A percentile compares a stretch with the other conserved stretches of the same genome.
Evolutionary conservation across 2,329 filamentous ascomycete genomes (phyloP).

Genomic region (Nakataea oryzae): DNA sequence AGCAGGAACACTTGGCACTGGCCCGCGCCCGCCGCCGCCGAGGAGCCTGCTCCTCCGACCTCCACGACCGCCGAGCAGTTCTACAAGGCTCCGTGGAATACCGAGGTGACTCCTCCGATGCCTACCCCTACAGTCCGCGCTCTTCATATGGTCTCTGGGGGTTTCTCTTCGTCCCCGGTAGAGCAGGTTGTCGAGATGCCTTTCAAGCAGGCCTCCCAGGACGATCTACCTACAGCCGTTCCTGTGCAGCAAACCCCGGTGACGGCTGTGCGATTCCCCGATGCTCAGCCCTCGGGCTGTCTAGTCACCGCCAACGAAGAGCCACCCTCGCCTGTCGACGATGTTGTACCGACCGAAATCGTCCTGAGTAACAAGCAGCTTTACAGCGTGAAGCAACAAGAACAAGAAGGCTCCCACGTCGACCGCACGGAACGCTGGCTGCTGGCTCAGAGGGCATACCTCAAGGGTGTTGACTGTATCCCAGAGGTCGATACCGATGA

Average conservation of each 20-base stretch:
- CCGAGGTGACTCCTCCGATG: slow-evolving; percentile 22
- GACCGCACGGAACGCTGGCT: slow-evolving; percentile 85
- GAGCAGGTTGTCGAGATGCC: slow-evolving; percentile 59
- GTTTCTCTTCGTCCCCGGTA: slow-evolving; percentile 35
- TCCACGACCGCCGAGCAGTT: slow-evolving; percentile 90
- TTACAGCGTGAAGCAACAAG: slow-evolving; percentile 64
- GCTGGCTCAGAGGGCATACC: slow-evolving; percentile 67
- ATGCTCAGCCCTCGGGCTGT: slow-evolving; percentile 15
- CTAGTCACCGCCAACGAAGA: slow-evolving; percentile 15
- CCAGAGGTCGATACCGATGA: slow-evolving; percentile 14
- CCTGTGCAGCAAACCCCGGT: slow-evolving; percentile 24
- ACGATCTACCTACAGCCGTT: slow-evolving; percentile 56
- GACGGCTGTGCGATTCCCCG: slow-evolving; percentile 16
- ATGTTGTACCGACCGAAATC: slow-evolving; percentile 54
- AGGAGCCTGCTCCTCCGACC: slow-evolving; percentile 54
- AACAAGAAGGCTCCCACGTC: slow-evolving; percentile 60
- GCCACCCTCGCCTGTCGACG: slow-evolving; percentile 32
- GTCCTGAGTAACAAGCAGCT: slow-evolving; percentile 62
- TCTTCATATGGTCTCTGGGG: slow-evolving; percentile 20
- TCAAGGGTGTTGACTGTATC: slow-evolving; percentile 52
- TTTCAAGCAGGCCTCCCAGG: slow-evolving; percentile 27
- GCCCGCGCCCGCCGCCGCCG: slow-evolving; percentile 29
- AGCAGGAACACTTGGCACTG: slow-evolving; percentile 76
- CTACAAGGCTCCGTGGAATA: slow-evolving; percentile 73
- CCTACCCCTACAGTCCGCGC: slow-evolving; percentile 25